Conservation (phyloP, 2,329 filamentous ascomycete genomes). For the Laburnicola sp. region DNA sequence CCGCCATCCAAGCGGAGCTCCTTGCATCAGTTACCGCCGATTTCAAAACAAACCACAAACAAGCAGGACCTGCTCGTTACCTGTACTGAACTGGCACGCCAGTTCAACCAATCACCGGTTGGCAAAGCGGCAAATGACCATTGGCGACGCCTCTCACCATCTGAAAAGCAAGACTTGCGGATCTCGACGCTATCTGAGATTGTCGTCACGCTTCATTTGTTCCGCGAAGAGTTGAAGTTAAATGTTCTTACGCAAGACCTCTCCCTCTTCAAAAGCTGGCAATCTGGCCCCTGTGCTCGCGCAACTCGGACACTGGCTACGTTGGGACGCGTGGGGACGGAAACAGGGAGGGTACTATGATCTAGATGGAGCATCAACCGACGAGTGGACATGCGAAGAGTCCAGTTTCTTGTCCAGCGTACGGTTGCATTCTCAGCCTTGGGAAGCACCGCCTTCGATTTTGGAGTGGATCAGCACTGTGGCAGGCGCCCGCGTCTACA, state of each 20-base stretch:
- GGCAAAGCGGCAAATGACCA: conserved; percentile 50
- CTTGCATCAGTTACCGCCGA: conserved; percentile 14
- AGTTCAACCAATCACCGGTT: conserved; percentile 39
- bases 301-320: conserved; percentile 81
- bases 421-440: conserved; percentile 37
- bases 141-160: conserved; percentile 58
- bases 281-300: conserved; percentile 73
- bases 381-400: conserved; percentile 61
- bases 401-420: conserved; percentile 40
- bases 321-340: conserved; percentile 67
- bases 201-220: conserved; percentile 75
- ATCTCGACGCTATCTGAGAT: conserved; percentile 67
- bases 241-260: conserved; percentile 61
- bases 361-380: conserved; percentile 61
- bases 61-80: conserved; percentile 32
- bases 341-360: conserved; percentile 59
- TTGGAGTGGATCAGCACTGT: conserved; percentile 54
- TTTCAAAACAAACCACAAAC: conserved; percentile 31
- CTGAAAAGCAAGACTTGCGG: conserved; percentile 40
- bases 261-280: conserved; percentile 50
- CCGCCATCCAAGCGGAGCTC: conserved; percentile 27
- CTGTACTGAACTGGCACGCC: conserved; percentile 40
- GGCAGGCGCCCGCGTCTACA: conserved; percentile 32
- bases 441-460: conserved; percentile 59
- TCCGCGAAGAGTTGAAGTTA: conserved; percentile 89